Evolutionary conservation across 768 basidiomycete species (phyloP), one percentile per base, ranked within the genome.

Genomic region (Podaxis rugospora): DNA sequence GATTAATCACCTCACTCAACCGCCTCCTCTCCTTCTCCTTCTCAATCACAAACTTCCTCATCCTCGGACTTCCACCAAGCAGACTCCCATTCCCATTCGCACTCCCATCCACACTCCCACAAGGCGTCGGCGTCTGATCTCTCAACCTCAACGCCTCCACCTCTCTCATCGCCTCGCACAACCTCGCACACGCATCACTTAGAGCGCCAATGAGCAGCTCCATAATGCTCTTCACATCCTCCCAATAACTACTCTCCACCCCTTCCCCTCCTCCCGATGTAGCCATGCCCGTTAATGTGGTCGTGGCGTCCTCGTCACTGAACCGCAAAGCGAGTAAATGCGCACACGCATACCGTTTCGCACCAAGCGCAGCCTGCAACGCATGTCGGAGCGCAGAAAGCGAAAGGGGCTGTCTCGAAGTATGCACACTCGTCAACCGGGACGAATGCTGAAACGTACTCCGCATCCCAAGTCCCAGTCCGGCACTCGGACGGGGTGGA

Each of bases 251-350:
- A 54, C 42, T 18, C n/a, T 44, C 42, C n/a, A 44, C 18, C 0
- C 42, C 42, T 0, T 87, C 86, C 63, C 90, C 89, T 36, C 87
- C 89, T 46, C 64, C 57, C 39, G 13, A 14, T 5, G n/a, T 28
- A 2, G 47, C 23, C 23, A 40, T 23, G 27, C 3, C 14, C 23
- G 28, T 27, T 40, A 50, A n/a, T 13, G 16, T 44, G 5, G 14
- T 21, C 6, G 14, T 3, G 25, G 50, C 11, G 68, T 57, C 57
- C 44, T 63, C 64, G n/a, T 63, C 65, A 25, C 40, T 32, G 68
- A 94, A 94, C 1, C 92, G 80, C 52, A 94, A 71, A 3, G 92
- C 92, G 2, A 94, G 78, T 3, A 94, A 77, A 69, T 94, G 90
- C 1, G 92, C 82, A 59, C 88, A 90, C 0, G 91, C 82, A 66